Evolutionary conservation across 2,329 filamentous ascomycete genomes (phyloP).

Genomic region (Orbilia quercus): DNA sequence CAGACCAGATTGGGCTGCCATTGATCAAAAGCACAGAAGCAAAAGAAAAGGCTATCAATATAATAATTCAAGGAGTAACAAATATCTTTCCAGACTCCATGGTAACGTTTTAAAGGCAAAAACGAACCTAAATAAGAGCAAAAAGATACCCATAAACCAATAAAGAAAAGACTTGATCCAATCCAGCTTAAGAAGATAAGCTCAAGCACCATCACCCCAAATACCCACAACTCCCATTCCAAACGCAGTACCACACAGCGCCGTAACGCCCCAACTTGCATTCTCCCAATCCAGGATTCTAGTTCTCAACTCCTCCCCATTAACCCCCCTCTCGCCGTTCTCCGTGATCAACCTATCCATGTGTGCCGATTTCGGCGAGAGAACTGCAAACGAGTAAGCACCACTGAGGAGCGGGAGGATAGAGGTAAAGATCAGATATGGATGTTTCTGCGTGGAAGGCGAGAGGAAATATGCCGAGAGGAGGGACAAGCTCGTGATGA

Average conservation of each 20-base stretch:
- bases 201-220: constrained; percentile 48
- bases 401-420: constrained; percentile 25
- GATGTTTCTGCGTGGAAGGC: constrained; percentile 24
- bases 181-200: background rate
- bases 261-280: constrained; percentile 40
- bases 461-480: constrained; percentile 39
- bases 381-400: constrained; percentile 9
- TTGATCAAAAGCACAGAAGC: background rate
- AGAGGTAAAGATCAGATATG: constrained; percentile 36
- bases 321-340: constrained; percentile 48
- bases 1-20: too few relatives aligned
- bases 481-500: constrained; percentile 30
- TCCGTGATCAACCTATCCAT: constrained; percentile 32
- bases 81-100: too few relatives aligned
- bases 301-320: constrained; percentile 44
- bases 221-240: constrained; percentile 42
- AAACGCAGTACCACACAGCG: constrained; percentile 25
- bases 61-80: too few relatives aligned
- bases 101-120: too few relatives aligned
- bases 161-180: too few relatives aligned
- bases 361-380: constrained; percentile 16
- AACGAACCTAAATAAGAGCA: too few relatives aligned
- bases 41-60: too few relatives aligned
- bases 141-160: too few relatives aligned
- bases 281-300: constrained; percentile 43